A percentile compares a stretch with the other conserved stretches of the same genome.
Conservation (phyloP, 805 yeast genomes). For the Metschnikowia rubicola region DNA sequence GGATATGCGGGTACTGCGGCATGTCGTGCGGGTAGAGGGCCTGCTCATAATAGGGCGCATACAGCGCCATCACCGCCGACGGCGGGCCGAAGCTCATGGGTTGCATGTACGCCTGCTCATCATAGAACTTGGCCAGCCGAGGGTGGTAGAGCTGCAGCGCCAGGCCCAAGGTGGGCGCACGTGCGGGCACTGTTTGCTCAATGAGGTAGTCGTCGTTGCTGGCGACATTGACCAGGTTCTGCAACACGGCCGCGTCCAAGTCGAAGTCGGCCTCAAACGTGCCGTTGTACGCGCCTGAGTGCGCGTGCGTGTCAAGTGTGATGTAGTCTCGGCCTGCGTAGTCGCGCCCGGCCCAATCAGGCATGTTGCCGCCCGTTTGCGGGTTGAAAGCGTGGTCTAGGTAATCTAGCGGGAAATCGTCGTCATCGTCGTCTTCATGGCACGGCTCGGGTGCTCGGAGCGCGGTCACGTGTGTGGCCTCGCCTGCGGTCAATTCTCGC, state of each 20-base stretch:
- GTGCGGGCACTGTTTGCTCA: slow-evolving; percentile 49
- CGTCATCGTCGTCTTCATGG: slow-evolving; percentile 38
- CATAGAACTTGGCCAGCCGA: slow-evolving; percentile 17
- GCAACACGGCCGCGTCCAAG: slow-evolving; percentile 21
- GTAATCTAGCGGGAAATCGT: slow-evolving; percentile 72
- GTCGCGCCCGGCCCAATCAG: slow-evolving; percentile 10
- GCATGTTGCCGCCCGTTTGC: neutral
- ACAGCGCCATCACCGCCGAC: slow-evolving; percentile 8
- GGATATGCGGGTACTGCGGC: slow-evolving; percentile 5
- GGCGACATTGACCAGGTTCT: slow-evolving; percentile 27
- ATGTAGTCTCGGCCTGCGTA: slow-evolving; percentile 22
- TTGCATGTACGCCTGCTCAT: slow-evolving; percentile 9
- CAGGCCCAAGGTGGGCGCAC: slow-evolving; percentile 1
- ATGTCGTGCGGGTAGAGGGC: slow-evolving; percentile 6
- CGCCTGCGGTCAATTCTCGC: neutral
- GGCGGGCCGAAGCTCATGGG: slow-evolving; percentile 7
- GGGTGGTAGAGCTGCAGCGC: slow-evolving; percentile 29
- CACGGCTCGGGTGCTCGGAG: neutral
- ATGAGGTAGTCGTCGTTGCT: slow-evolving; percentile 47
- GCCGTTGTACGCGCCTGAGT: slow-evolving; percentile 10
- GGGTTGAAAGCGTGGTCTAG: slow-evolving; percentile 41
- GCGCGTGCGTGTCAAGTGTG: slow-evolving; percentile 23
- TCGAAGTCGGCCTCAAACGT: slow-evolving; percentile 22
- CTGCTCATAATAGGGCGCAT: slow-evolving; percentile 9
- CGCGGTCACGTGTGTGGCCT: neutral